Evolutionary conservation across 2,329 filamentous ascomycete species (phyloP), one percentile per base, ranked within the genome.

Genomic region (Incumbomyces lentus): DNA sequence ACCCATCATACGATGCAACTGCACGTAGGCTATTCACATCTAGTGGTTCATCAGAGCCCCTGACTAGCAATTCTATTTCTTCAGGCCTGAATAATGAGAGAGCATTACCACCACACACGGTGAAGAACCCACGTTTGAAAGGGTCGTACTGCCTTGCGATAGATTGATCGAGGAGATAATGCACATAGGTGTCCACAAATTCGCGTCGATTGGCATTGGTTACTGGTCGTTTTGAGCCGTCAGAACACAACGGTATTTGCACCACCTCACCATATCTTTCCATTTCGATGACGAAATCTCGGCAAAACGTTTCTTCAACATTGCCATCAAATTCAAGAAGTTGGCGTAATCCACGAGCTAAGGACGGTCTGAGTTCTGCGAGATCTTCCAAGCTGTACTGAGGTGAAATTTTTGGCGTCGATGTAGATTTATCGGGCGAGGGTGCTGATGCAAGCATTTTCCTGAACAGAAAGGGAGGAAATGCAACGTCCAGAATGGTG

Each of bases 61-160:
- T 76, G 4, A 95, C 77, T 1, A 95, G 74, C 2, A 94, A 75
- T 62, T 95, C 89, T 51, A 95, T 93, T 62, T 95, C 89, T 61
- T 95, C 88, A 0, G 89, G 84, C 13, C 86, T 78, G 64, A 95
- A 95, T 1, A 95, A 74, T 1, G 83, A 86, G 31, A 95, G 71
- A 0, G 89, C 88, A 60, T 92, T 94, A 31, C 88, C 86, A 31
- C 84, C 85, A 60, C 87, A 94, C 22, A 95, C 86, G 0, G 85
- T 93, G 62, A 87, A 95, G 65, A 95, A 95, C 1, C 89, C 89
- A 46, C 88, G 79, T 61, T 92, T 92, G 72, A 95, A 95, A 1
- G 89, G 88, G 60, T 94, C 87, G 54, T 93, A 95, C 59, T 95
- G 88, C 34, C 86, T 76, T 33, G 77, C 70, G 1, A 95, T 84